Base-by-base conservation (phyloP, 441 rosid species). In the Theobroma grandiflorum region DNA sequence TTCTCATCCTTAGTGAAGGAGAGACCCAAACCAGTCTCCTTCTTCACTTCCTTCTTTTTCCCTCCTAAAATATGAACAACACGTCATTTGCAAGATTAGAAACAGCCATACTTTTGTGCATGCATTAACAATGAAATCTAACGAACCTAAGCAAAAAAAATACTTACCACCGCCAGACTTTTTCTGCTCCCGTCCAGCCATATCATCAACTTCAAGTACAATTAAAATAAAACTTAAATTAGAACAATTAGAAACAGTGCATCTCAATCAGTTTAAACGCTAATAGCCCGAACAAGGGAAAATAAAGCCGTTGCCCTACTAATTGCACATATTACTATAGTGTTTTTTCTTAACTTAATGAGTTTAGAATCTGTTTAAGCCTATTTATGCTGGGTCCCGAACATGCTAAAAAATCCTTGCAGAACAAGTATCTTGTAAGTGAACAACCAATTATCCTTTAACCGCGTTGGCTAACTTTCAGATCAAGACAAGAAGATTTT, bases 1-100 rank as follows among this genome's bases (percentile, higher is more conserved):
- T 90, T 90, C 31, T 89, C 97, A 26, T 93, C 95, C 85, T 93
- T 93, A 79, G 82, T 87, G 66, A 80, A 52, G 63, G 95, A 85
- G 65, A 93, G 93, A 31, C 97, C 93, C 71, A 93, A 84, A 40
- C 94, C 89, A 61, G 95, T 93, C 83, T 93, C 95, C 75, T 93
- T 91, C 89, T 91, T 93, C 80, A 91, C 97, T 84, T 87, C 91
- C 88, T 92, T 92, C 79, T 65, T 77, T 87, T 87, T 93, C 64
- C 85, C 90, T 69, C 89, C 93, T 65, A 49, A n/a, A 8, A 49
- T 18, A 63, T 33, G 31, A 76, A 38, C 50, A 40, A 74, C 58
- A 65, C 10, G 52, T 42, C 45, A 76, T 49, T 6, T 4, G 14
- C 52, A 77, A 64, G 37, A 26, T 37, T 65, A 77, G 79, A 77